A percentile compares a stretch with the other conserved stretches of the same genome.
Evolutionary conservation across 257 asterid species (phyloP).

Genomic region (Cinchona pubescens): DNA sequence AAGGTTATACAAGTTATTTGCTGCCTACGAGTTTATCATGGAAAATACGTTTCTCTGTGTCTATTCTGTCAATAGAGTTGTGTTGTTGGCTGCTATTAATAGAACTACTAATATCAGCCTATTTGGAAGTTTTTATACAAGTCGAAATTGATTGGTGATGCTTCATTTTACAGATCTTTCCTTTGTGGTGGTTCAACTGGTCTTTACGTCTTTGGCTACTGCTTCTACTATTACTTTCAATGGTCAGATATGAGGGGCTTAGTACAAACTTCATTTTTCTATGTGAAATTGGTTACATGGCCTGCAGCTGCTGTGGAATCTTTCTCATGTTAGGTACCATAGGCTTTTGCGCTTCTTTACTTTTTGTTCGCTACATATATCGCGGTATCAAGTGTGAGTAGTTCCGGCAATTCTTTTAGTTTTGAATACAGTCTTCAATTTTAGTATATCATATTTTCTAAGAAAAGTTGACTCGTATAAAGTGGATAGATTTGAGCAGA

Average conservation of each 20-base stretch:
- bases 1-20: no score
- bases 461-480: no score
- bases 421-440: background rate
- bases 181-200: conserved; percentile 32
- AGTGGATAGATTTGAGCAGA: no score
- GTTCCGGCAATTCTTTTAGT: background rate
- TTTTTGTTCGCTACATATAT: conserved; percentile 31
- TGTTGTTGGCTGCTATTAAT: no score
- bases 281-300: conserved; percentile 37
- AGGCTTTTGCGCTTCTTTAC: conserved; percentile 22
- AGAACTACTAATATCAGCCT: no score
- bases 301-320: conserved; percentile 28
- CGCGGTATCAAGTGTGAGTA: conserved; percentile 32
- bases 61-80: no score
- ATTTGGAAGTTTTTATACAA: no score
- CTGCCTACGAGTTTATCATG: no score
- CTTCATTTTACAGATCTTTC: conserved; percentile 2
- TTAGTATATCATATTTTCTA: no score
- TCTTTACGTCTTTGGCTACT: conserved; percentile 19
- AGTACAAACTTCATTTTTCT: conserved; percentile 33
- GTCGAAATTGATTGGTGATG: no score
- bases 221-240: conserved; percentile 22
- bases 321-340: conserved; percentile 30
- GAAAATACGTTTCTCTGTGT: no score
- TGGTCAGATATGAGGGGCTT: conserved; percentile 26